Evolutionary conservation across 75 land plant genomes (phyloP), one percentile per base, ranked within the genome.

Genomic region (Selaginella tamariscina): DNA sequence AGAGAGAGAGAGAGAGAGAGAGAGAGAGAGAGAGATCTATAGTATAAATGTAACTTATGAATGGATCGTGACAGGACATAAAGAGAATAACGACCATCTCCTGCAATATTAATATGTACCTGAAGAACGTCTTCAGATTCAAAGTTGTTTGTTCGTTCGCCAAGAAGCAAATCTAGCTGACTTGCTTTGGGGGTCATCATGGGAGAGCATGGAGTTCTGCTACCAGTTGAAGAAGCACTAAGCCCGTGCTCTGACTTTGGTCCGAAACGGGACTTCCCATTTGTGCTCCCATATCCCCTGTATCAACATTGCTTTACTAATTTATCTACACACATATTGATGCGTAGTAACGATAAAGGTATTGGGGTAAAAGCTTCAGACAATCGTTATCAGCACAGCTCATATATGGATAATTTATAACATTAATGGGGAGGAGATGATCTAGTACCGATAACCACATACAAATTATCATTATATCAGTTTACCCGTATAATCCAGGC

Each of bases 181-280:
- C 76, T 87, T 27, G 88, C 79, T 65, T 83, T 87, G 69, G 99
- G 96, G 54, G 98, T 94, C 54, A 80, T 70, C 31, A 89, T 66
- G 31, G 99, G 91, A 31, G 99, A 95, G 29, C 96, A 81, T 73
- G 99, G 99, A 66, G 99, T 95, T 82, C 88, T 75, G 79, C 95
- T 89, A 22, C 95, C 98, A 5, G 88, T 94, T 30, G 98, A 93
- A 30, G 98, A 93, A 22, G 72, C 32, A 57, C 91, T 73, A 76
- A 90, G 74, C 39, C 84, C 88, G 59, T 85, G 91, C 33, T 95
- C 99, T 31, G 88, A 79, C 59, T 84, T 95, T 49, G 86, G 86
- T 64, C 99, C 99, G 76, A 95, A 86, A 20, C 97, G 96, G 57
- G 97, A 85, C 70, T 81, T 90, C 68, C 89, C 87, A 33, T 80